A percentile compares a stretch with the other conserved stretches of the same genome.
These are phyloP conservation scores for Byssoonygena ceratinophila DNA, from an alignment of 2,329 filamentous ascomycete genomes.

Conservation along the genomic window DNA sequence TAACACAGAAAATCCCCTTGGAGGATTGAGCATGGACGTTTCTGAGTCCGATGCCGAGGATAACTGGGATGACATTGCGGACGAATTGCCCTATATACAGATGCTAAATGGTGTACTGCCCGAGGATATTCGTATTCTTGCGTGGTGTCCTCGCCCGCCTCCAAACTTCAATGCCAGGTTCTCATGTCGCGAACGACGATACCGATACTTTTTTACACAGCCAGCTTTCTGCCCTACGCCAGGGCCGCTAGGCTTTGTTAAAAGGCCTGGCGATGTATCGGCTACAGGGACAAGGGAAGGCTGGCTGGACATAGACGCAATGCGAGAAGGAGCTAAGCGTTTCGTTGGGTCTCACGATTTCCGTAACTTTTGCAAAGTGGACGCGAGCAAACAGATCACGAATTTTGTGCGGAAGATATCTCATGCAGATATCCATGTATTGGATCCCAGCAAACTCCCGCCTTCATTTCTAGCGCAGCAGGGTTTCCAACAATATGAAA, in stretches of 20 bases:
- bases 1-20: conserved; percentile 13
- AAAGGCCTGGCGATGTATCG: conserved; percentile 20
- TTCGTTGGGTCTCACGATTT: conserved; percentile 86
- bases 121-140: conserved; percentile 76
- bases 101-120: conserved; percentile 81
- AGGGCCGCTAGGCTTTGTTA: conserved; percentile 41
- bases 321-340: conserved; percentile 68
- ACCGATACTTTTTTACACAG: conserved; percentile 97
- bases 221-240: conserved; percentile 68
- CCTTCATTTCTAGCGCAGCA: conserved; percentile 46
- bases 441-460: conserved; percentile 44
- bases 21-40: conserved; percentile 16
- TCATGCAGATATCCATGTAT: conserved; percentile 65
- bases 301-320: conserved; percentile 77
- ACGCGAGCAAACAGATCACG: conserved; percentile 76
- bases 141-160: conserved; percentile 81
- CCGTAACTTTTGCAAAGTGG: conserved; percentile 92
- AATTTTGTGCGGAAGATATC: conserved; percentile 74
- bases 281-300: conserved; percentile 46
- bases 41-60: conserved; percentile 25
- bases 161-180: conserved; percentile 79
- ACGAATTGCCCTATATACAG: conserved; percentile 75
- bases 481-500: conserved; percentile 33
- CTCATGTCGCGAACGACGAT: conserved; percentile 80
- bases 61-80: conserved; percentile 55